Percentiles rank a stretch among this genome's conserved stretches.
These are phyloP conservation scores for Phytophthora chlamydospora DNA, from an alignment of 352 stramenopile species.

Conservation along the genomic window DNA sequence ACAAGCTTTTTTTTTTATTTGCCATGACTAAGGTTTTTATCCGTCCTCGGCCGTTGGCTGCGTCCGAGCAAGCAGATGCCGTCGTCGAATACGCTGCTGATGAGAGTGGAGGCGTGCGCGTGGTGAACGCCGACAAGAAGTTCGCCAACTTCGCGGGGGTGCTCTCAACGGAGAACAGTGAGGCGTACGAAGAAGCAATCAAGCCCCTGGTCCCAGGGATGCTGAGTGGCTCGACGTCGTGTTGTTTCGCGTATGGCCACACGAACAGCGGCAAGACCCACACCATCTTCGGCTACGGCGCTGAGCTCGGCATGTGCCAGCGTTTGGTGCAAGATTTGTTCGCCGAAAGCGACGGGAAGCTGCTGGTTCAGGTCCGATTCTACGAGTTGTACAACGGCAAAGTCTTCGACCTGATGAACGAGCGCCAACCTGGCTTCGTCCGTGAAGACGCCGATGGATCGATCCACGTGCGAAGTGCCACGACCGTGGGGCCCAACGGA, in stretches of 20 bases:
- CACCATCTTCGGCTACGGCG: slow-evolving; percentile 64
- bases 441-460: slow-evolving; percentile 50
- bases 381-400: slow-evolving; percentile 69
- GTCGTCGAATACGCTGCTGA: slow-evolving; percentile 27
- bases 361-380: slow-evolving; percentile 59
- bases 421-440: slow-evolving; percentile 49
- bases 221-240: slow-evolving; percentile 42
- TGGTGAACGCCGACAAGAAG: slow-evolving; percentile 21
- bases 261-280: slow-evolving; percentile 71
- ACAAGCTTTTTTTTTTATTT: not conserved
- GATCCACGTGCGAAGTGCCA: slow-evolving; percentile 59
- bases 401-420: slow-evolving; percentile 59
- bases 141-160: slow-evolving; percentile 43
- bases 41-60: slow-evolving; percentile 41
- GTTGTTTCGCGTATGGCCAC: slow-evolving; percentile 67
- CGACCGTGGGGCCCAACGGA: slow-evolving; percentile 44
- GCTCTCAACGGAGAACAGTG: slow-evolving; percentile 41
- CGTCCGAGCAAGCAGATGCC: slow-evolving; percentile 30
- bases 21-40: slow-evolving; percentile 49
- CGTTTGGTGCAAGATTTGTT: slow-evolving; percentile 48
- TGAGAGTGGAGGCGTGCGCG: not conserved
- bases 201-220: slow-evolving; percentile 33
- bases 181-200: slow-evolving; percentile 40
- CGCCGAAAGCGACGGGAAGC: not conserved
- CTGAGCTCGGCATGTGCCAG: slow-evolving; percentile 48